Evolutionary conservation across 2,329 filamentous ascomycete species (phyloP), one percentile per base, ranked within the genome.

Genomic region (Alternaria sp.): DNA sequence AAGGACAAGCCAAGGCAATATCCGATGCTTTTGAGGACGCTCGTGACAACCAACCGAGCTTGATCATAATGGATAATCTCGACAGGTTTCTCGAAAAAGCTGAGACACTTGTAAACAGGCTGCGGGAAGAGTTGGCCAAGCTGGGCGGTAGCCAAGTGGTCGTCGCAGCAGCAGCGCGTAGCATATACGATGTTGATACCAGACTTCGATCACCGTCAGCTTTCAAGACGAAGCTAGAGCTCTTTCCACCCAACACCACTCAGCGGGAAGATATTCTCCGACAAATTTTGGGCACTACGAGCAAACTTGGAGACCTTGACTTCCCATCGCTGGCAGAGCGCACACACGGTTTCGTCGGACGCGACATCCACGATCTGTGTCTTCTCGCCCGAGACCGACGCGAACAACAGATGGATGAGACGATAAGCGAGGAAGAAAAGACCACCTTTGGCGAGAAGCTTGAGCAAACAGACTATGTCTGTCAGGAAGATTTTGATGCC

Each of bases 271-370:
- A 93, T 28, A 97, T 97, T 12, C 80, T 97, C 21, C 85, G 87
- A 28, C 67, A 77, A 44, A 69, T 78, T 7, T 28, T 79, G 23
- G 72, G 73, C 8, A 59, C 67, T 8, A 87, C 87, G 7, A 83
- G 91, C 75, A 61, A 82, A 82, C 13, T 81, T 77, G 26, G 81
- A 87, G 49, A 81, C 76, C n/a, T 84, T 82, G 9, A 82, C 82
- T 69, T 77, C 19, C 36, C 85, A 5, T 81, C 85, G 17, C 81
- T 97, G 46, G 90, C 90, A 45, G 87, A 91, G 65, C 88, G 89
- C 59, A 96, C 94, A 0, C 93, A 97, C 74, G 95, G 94, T 5
- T 97, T 93, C 78, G 96, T 93, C 30, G 91, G 91, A 5, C 86
- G 87, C 1, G 94, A 97, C 76, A 83, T 97, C 1, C 82, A 84